Evolutionary conservation across 2,329 filamentous ascomycete species (phyloP).

Genomic region (Penicillium crustosum): DNA sequence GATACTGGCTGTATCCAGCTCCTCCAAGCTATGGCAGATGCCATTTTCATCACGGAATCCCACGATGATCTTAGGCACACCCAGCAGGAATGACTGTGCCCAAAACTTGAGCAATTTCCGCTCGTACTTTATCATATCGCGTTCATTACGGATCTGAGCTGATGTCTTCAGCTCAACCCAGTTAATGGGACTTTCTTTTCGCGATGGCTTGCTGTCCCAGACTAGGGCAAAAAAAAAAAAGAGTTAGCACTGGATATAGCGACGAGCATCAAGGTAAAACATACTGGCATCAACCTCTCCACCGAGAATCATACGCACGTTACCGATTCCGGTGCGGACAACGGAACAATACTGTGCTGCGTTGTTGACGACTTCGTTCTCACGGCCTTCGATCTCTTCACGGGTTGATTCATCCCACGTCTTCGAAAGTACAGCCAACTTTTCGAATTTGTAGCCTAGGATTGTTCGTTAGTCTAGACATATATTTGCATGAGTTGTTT

Average conservation of each 20-base stretch:
- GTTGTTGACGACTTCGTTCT: conserved; percentile 74
- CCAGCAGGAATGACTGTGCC: conserved; percentile 93
- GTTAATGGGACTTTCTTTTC: conserved; percentile 68
- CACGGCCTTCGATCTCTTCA: conserved; percentile 75
- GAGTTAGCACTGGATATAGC: conserved; percentile 2
- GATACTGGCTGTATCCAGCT: conserved; percentile 76
- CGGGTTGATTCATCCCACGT: conserved; percentile 72
- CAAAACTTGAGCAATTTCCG: conserved; percentile 92
- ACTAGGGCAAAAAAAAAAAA: conserved; percentile 56
- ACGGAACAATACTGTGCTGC: conserved; percentile 94
- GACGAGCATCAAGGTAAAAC: conserved; percentile 22
- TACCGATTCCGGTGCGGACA: conserved; percentile 82
- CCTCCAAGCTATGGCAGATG: conserved; percentile 69
- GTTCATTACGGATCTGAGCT: conserved; percentile 66
- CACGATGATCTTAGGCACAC: conserved; percentile 87
- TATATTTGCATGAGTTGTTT: background rate
- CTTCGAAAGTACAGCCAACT: conserved; percentile 70
- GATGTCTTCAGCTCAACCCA: conserved; percentile 96
- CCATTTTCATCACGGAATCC: conserved; percentile 78
- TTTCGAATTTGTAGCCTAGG: conserved; percentile 94
- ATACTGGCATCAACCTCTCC: conserved; percentile 90
- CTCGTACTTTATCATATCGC: conserved; percentile 75
- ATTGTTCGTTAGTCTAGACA: conserved; percentile 7
- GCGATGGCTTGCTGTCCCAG: conserved; percentile 75
- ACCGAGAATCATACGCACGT: conserved; percentile 71